Evolutionary conservation across 2,329 filamentous ascomycete genomes (phyloP).

Genomic region (Trichoderma atroviride): DNA sequence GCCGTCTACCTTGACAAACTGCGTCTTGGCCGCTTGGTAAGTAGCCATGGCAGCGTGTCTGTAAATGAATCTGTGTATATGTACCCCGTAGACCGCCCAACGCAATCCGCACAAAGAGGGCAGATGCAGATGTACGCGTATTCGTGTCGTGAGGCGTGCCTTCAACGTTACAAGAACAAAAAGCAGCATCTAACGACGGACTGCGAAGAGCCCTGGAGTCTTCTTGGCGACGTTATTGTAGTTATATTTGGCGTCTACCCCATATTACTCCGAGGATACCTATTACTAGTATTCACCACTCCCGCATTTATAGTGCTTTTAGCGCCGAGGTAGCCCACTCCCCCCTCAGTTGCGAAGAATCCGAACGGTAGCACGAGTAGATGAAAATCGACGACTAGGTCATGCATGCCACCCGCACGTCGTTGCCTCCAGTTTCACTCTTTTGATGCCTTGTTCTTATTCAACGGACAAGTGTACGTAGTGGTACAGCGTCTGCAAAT

Average conservation of each 20-base stretch:
- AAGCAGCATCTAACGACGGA: not conserved
- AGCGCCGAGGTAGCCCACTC: slow-evolving; percentile 1
- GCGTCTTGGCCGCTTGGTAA: slow-evolving; percentile 36
- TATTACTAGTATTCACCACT: not conserved
- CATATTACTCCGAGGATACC: not conserved
- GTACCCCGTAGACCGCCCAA: not conserved
- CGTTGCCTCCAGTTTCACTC: not conserved
- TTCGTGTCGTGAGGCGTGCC: too few relatives aligned
- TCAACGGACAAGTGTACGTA: not conserved
- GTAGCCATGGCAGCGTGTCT: slow-evolving; percentile 34
- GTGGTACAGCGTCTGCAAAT: not conserved
- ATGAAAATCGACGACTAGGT: not conserved
- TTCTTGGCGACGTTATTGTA: not conserved
- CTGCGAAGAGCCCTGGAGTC: not conserved
- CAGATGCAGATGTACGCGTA: not conserved
- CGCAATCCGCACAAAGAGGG: not conserved
- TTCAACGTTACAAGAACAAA: not conserved
- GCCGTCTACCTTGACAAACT: slow-evolving; percentile 37
- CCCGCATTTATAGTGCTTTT: slow-evolving; percentile 11
- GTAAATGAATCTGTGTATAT: not conserved
- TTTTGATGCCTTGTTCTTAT: not conserved
- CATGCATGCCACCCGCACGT: not conserved
- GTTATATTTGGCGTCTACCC: slow-evolving; percentile 10
- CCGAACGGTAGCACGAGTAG: too few relatives aligned
- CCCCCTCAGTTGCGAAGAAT: not conserved